phyloP scores from a whole-genome alignment of 768 basidiomycete species.

The Leucosporidium yakuticum region DNA sequence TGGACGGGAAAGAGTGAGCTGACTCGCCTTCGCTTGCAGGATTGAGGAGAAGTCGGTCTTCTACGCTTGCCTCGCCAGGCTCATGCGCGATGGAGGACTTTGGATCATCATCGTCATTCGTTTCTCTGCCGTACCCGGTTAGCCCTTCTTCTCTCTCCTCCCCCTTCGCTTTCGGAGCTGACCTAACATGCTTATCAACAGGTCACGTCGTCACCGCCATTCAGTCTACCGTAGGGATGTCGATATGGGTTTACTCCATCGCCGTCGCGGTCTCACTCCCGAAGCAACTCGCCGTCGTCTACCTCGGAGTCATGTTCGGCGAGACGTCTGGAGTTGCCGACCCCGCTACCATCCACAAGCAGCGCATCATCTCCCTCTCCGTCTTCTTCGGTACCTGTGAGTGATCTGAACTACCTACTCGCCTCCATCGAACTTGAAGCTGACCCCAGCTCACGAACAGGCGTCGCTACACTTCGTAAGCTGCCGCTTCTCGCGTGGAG shows the following conservation, averaged over 20 bases:
- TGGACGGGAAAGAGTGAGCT: not conserved
- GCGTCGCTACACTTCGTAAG: too few relatives aligned
- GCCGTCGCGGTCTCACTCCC: conserved; percentile 25
- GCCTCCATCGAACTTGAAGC: too few relatives aligned
- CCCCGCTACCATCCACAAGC: too few relatives aligned
- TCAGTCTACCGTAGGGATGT: conserved; percentile 32
- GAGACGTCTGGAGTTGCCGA: too few relatives aligned
- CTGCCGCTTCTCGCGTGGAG: too few relatives aligned
- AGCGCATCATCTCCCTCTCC: too few relatives aligned
- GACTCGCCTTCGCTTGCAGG: not conserved
- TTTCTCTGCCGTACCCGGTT: conserved; percentile 24
- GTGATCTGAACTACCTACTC: too few relatives aligned
- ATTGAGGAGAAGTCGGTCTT: conserved; percentile 25
- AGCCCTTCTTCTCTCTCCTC: too few relatives aligned
- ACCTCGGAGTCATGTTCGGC: conserved; percentile 19
- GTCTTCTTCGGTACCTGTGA: too few relatives aligned
- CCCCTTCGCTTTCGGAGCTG: not conserved
- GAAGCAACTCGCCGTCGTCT: conserved; percentile 30
- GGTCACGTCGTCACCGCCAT: conserved; percentile 34
- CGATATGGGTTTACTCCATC: conserved; percentile 18
- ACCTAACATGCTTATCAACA: not conserved
- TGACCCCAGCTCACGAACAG: too few relatives aligned
- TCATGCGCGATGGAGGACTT: conserved; percentile 28
- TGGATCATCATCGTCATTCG: conserved; percentile 28
- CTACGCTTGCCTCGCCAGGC: conserved; percentile 32